A percentile compares a stretch with the other conserved stretches of the same genome.
These are phyloP conservation scores for Ilex asprella DNA, from an alignment of 257 asterid genomes.

Conservation along the genomic window DNA sequence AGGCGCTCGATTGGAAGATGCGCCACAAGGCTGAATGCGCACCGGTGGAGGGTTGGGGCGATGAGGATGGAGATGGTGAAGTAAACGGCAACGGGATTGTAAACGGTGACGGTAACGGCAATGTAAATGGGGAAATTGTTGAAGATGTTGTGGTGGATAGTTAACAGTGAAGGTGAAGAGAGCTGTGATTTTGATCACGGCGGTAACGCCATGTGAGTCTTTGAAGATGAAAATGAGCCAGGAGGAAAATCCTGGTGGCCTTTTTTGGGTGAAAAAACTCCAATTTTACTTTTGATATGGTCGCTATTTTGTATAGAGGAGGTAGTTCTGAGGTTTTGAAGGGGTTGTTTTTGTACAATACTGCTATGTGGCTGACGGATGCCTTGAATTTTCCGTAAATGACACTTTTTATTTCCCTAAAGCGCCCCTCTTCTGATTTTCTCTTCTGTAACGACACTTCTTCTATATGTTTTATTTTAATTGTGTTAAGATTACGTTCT, in stretches of 20 bases:
- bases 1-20: conserved; percentile 25
- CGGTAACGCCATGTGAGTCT: neutral
- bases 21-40: conserved; percentile 22
- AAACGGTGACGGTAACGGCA: neutral
- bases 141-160: conserved; percentile 10
- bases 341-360: neutral
- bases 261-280: neutral
- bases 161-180: neutral
- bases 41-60: conserved; percentile 11
- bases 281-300: neutral
- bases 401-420: too few species aligned
- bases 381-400: too few species aligned
- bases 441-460: too few species aligned
- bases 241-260: neutral
- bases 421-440: too few species aligned
- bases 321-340: neutral
- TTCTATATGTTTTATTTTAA: too few species aligned
- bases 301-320: neutral
- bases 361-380: neutral
- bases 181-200: conserved; percentile 19
- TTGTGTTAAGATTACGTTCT: too few species aligned
- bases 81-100: neutral
- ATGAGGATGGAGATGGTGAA: conserved; percentile 1
- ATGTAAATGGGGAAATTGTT: conserved; percentile 6
- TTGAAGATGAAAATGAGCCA: neutral